Evolutionary conservation across 805 yeast species (phyloP).

Genomic region (Komagataella pseudopastoris): DNA sequence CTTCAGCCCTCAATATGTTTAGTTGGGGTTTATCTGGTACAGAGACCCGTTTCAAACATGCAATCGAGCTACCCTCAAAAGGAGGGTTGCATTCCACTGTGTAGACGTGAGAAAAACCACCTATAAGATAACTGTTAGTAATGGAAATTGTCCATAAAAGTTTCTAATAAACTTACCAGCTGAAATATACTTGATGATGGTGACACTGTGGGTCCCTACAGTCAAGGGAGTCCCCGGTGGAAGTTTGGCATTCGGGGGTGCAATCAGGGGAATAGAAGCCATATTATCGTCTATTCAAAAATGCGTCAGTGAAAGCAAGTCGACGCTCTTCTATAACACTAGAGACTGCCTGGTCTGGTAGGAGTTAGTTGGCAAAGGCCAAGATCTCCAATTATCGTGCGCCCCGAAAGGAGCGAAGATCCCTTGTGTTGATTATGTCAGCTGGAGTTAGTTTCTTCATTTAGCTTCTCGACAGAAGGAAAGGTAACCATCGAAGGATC

Average conservation of each 20-base stretch:
- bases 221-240: slow-evolving; percentile 62
- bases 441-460: neutral
- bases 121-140: slow-evolving; percentile 8
- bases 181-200: slow-evolving; percentile 55
- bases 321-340: neutral
- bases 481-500: neutral
- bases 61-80: slow-evolving; percentile 38
- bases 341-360: neutral
- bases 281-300: neutral
- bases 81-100: slow-evolving; percentile 57
- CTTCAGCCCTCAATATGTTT: slow-evolving; percentile 81
- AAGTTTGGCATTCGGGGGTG: slow-evolving; percentile 34
- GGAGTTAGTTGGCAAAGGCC: neutral
- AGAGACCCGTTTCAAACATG: slow-evolving; percentile 87
- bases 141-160: neutral
- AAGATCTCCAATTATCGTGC: neutral
- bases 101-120: slow-evolving; percentile 94
- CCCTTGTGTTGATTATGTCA: neutral
- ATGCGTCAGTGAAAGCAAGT: neutral
- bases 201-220: slow-evolving; percentile 67
- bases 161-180: slow-evolving; percentile 26
- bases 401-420: neutral
- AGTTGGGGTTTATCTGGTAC: slow-evolving; percentile 85
- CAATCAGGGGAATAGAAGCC: neutral
- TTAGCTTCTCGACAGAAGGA: neutral